Evolutionary conservation across 108 stramenopile genomes (phyloP).

Genomic region (Cylindrotheca closterium): DNA sequence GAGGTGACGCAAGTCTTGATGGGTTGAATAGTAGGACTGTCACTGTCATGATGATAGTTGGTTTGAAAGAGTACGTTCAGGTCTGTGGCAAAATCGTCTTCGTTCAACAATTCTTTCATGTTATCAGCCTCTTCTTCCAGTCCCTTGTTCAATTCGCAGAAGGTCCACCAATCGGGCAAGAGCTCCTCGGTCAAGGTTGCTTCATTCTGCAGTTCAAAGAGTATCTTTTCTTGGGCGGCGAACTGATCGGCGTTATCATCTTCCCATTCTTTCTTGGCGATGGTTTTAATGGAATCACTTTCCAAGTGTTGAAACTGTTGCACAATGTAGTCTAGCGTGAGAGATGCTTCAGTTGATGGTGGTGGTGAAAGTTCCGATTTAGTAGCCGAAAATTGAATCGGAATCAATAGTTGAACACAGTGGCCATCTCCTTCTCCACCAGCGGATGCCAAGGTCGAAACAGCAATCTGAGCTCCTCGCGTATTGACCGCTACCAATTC

Average conservation of each 20-base stretch:
- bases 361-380: too few relatives aligned
- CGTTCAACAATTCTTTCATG: constrained; percentile 24
- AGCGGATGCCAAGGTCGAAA: constrained; percentile 2
- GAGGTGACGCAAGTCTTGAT: constrained; percentile 8
- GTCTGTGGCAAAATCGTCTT: constrained; percentile 20
- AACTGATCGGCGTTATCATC: not conserved
- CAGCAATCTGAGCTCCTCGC: not conserved
- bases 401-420: constrained; percentile 11
- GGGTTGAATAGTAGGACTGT: not conserved
- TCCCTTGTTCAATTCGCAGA: constrained; percentile 2
- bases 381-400: constrained; percentile 1
- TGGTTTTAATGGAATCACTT: not conserved
- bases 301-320: not conserved
- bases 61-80: constrained; percentile 5
- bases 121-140: constrained; percentile 10
- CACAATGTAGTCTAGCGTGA: not conserved
- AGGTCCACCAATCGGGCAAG: constrained; percentile 28
- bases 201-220: constrained; percentile 14
- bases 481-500: not conserved
- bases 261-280: not conserved
- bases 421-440: too few relatives aligned
- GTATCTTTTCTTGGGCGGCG: not conserved
- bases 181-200: not conserved
- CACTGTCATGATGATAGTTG: not conserved
- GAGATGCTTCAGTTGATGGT: not conserved